Evolutionary conservation across 106 monocot genomes (phyloP), one percentile per base, ranked within the genome.

Genomic region (Platanthera guangdongensis): DNA sequence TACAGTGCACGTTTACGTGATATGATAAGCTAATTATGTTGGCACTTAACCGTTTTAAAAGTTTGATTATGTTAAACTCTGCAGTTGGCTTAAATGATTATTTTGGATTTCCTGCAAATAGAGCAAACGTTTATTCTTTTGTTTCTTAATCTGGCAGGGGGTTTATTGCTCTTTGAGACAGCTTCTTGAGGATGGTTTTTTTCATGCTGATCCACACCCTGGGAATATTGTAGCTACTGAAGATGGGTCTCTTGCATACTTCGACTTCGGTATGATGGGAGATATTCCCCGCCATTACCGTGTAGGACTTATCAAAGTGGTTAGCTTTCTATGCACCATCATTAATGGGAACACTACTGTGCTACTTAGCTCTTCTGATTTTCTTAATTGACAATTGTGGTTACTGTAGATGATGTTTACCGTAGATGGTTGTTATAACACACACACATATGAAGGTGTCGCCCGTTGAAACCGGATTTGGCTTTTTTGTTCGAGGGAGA

Each of bases 241-340:
- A 74, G 84, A 89, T 79, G 96, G 96, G 13, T 87, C 83, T 76
- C 87, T 97, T 73, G 96, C 96, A 71, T 97, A 97, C 76, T 93
- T 97, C 82, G 96, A 97, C 77, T 97, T 93, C 84, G 96, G 96
- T 75, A 97, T 97, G 96, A 97, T 97, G 96, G 96, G 96, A 62
- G 93, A 97, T 81, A 93, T 97, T 80, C 96, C 96, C 21, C 89
- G 93, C n/a, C 96, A 97, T 84, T 97, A 88, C 72, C 96, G 96
- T 79, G 83, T 97, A 39, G 96, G 96, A 73, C 93, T 97, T 80
- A 94, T 97, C 82, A 93, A 89, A 89, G 79, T 97, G 89, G 96
- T 97, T 82, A 91, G 88, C 64, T 85, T 78, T 78, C 75, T 70
- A 46, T 73, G 21, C 74, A 30, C 74, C 52, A 75, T 67, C 62